Evolutionary conservation across 1,284 basidiomycete species (phyloP), one percentile per base, ranked within the genome.

Genomic region (Trichosporon sp.): DNA sequence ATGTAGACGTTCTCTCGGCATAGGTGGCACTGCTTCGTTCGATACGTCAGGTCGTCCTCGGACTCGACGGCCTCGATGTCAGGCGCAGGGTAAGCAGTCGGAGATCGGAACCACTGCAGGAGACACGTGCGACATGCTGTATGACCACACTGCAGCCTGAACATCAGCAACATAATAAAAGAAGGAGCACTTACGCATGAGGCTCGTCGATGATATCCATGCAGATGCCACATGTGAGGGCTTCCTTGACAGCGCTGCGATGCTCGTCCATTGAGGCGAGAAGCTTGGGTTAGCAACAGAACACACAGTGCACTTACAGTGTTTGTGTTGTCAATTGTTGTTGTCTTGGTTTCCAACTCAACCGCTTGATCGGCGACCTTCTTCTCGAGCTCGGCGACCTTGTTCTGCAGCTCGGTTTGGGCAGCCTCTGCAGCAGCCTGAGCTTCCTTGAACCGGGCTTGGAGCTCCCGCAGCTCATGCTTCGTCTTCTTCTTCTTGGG

Each of bases 111-210:
- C 79, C 80, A 83, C 31, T 71, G 64, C 2, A 73, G 35, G 5
- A 83, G 76, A 64, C 82, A 83, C 2, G 69, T 58, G 51, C 73
- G 76, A 64, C 82, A 83, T 8, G 79, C 80, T 9, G 78, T 74
- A 68, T 83, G 82, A 3, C 82, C 82, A 65, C 82, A 83, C 0
- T 79, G 75, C 1, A 81, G 72, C 23, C 80, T 81, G 68, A 4
- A 23, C 23, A 29, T 73, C 67, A 75, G 75, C 47, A 64, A 15
- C 18, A 27, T 21, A 32, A 1, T 18, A 21, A 7, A 11, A 7
- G 47, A 3, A 34, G 34, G 6, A 8, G n/a, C 23, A 73, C 82
- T 70, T 68, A 83, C 82, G 80, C 76, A 69, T 83, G 78, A 7
- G 82, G 80, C 66, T 83, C 80, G 15, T 74, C 69, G 9, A 80